phyloP scores from a whole-genome alignment of 257 asterid species.

The Cynanchum wilfordii region DNA sequence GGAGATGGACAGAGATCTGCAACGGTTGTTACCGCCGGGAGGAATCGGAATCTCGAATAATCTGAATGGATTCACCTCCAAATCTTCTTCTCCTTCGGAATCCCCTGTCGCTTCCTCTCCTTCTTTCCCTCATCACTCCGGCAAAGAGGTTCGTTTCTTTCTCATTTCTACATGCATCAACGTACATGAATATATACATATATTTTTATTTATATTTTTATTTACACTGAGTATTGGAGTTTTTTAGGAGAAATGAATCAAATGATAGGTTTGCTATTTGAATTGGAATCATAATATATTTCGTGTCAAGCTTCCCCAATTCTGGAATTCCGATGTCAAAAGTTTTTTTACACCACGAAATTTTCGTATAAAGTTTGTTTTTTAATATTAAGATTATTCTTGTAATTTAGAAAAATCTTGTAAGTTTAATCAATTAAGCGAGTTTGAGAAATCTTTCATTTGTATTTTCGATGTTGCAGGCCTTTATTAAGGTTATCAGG shows the following conservation, averaged over 20 bases:
- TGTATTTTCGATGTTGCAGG: slow-evolving; percentile 33
- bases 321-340: background rate
- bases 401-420: no score
- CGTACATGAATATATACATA: background rate
- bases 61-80: slow-evolving; percentile 28
- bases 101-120: slow-evolving; percentile 34
- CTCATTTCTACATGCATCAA: slow-evolving; percentile 1
- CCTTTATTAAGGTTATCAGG: slow-evolving; percentile 59
- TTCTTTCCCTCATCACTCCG: slow-evolving; percentile 28
- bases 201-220: no score
- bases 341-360: background rate
- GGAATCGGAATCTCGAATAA: slow-evolving; percentile 20
- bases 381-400: background rate
- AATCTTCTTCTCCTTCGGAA: slow-evolving; percentile 44
- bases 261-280: background rate
- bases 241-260: background rate
- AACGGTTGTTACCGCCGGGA: slow-evolving; percentile 46
- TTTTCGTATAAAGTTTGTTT: background rate
- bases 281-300: background rate
- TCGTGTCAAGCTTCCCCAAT: background rate
- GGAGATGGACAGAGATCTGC: slow-evolving; percentile 55
- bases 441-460: background rate
- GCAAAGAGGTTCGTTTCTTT: slow-evolving; percentile 43
- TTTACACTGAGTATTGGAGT: background rate
- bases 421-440: background rate